phyloP scores from a whole-genome alignment of 139 green algal genomes.

The Volvox reticuliferus region DNA sequence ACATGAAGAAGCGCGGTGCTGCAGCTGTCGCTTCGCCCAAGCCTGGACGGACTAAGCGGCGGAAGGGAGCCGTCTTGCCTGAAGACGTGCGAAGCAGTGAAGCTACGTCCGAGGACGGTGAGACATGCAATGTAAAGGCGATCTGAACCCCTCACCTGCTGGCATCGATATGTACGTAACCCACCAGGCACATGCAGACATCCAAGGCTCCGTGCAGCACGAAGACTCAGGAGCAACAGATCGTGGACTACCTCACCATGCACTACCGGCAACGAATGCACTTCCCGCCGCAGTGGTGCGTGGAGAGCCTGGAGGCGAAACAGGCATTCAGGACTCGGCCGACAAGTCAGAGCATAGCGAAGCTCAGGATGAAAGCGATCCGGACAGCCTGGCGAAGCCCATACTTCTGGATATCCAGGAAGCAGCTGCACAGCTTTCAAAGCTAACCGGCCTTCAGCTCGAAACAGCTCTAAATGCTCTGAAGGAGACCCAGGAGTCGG shows the following conservation, averaged over 20 bases:
- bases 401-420: background rate
- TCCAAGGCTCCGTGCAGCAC: background rate
- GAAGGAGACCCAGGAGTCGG: conserved; percentile 8
- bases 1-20: background rate
- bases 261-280: background rate
- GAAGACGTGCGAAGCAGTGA: background rate
- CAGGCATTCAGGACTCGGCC: background rate
- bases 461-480: background rate
- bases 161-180: background rate
- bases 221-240: background rate
- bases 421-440: background rate
- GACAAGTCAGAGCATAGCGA: background rate
- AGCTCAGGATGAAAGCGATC: background rate
- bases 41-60: background rate
- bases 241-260: background rate
- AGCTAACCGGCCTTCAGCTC: background rate
- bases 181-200: background rate
- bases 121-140: background rate
- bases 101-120: background rate
- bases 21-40: background rate
- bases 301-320: background rate
- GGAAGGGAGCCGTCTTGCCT: background rate
- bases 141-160: too few species aligned
- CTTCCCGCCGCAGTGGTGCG: background rate
- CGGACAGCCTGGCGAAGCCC: background rate